Evolutionary conservation across 257 asterid genomes (phyloP), one percentile per base, ranked within the genome.

Genomic region (Jacaranda copaia): DNA sequence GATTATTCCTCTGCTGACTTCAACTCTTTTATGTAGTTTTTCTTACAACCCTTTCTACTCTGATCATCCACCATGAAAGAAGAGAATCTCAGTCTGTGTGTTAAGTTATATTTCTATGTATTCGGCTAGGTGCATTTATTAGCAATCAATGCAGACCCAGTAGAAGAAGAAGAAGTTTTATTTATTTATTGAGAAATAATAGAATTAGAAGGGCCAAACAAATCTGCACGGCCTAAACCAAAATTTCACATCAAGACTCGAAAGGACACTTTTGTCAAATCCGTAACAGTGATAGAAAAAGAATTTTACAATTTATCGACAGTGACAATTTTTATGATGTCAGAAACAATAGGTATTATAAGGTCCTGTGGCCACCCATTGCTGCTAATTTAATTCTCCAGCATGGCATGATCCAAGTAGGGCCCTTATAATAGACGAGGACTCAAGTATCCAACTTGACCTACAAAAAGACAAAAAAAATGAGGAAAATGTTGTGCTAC

Each of bases 41-140:
- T 10, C 6, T 40, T 8, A 1, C 16, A 32, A 61, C 45, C 64
- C 76, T 49, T 58, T 7, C 38, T 19, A 2, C 43, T 45, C 3
- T 42, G 52, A 55, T 74, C 58, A 8, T 46, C 16, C 70, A 25
- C 39, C 75, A 56, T 46, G 52, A 58, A 38, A 75, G 20, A 60
- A 12, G 49, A 51, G 57, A 67, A 67, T 43, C 68, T 56, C 35
- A 67, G 12, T 43, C 3, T 25, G 32, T 25, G 32, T 25, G 32
- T 25, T 25, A 25, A 25, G 32, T 25, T 25, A 25, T 25, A 25
- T 25, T 25, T 25, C 32, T 25, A 25, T 25, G 32, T 25, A 2
- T 2, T 25, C 1, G 32, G 32, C 2, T 42, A n/a, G 42, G 69
- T 12, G 45, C 45, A 76, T 76, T 56, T 67, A 67, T 20, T 59